Evolutionary conservation across 805 yeast genomes (phyloP).

Genomic region (Candida arabinofermentans): DNA sequence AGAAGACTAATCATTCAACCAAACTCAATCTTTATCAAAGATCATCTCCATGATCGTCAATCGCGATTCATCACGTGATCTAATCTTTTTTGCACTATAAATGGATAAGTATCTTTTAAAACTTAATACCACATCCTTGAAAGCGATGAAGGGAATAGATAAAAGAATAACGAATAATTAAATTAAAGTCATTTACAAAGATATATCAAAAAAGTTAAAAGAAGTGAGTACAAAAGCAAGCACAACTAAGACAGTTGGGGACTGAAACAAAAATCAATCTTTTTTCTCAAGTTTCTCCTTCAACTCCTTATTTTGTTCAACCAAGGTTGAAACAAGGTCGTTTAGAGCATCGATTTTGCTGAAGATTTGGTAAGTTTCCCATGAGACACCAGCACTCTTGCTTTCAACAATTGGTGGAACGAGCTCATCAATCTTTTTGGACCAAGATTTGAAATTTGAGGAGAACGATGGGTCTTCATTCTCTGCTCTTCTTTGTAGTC

Average conservation of each 20-base stretch:
- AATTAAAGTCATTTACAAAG: too few species aligned
- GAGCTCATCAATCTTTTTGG: conserved; percentile 40
- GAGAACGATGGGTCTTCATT: conserved; percentile 63
- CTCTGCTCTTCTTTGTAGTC: conserved; percentile 61
- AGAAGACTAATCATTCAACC: too few species aligned
- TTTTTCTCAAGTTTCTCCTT: conserved; percentile 5
- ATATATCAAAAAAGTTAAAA: background rate
- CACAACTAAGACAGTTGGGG: background rate
- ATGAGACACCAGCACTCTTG: conserved; percentile 49
- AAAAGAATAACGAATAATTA: too few species aligned
- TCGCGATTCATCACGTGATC: too few species aligned
- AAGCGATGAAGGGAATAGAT: too few species aligned
- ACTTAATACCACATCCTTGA: too few species aligned
- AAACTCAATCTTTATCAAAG: too few species aligned
- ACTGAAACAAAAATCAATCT: background rate
- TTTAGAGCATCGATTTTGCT: conserved; percentile 46
- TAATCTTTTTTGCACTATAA: too few species aligned
- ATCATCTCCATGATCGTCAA: too few species aligned
- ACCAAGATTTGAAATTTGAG: conserved; percentile 49
- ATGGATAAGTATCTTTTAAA: too few species aligned
- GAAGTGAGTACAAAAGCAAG: background rate
- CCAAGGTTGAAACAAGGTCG: conserved; percentile 35
- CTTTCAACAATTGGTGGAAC: conserved; percentile 62
- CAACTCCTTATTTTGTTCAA: conserved; percentile 26
- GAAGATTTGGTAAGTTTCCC: conserved; percentile 60